phyloP scores from a whole-genome alignment of 345 rosid species.

The Tarenaya hassleriana region DNA sequence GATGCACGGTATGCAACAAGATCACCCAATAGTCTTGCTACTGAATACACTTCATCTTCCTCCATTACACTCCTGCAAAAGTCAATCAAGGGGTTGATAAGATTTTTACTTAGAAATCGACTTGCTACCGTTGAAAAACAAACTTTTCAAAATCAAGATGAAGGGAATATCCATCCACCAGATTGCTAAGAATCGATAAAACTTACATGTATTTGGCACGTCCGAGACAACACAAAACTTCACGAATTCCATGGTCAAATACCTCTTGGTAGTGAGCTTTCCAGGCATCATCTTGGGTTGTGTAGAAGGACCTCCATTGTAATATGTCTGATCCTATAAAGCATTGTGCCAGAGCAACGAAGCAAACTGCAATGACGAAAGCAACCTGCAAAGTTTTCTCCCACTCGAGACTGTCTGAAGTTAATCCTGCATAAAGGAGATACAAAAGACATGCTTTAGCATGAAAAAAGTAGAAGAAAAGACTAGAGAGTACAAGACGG shows the following conservation, averaged over 20 bases:
- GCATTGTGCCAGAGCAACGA: slow-evolving; percentile 58
- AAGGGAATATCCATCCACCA: neutral
- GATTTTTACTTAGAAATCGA: neutral
- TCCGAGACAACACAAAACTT: slow-evolving; percentile 87
- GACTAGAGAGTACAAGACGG: neutral
- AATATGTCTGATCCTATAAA: slow-evolving; percentile 70
- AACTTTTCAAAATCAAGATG: neutral
- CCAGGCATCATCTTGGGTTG: slow-evolving; percentile 85
- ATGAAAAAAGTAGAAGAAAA: slow-evolving; percentile 10
- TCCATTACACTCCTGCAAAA: slow-evolving; percentile 50
- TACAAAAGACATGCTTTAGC: slow-evolving; percentile 11
- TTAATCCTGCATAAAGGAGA: slow-evolving; percentile 36
- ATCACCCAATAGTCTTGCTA: slow-evolving; percentile 74
- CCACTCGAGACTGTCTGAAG: slow-evolving; percentile 42
- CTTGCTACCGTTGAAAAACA: neutral
- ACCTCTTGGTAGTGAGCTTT: slow-evolving; percentile 88
- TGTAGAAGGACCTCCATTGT: slow-evolving; percentile 82
- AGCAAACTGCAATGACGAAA: slow-evolving; percentile 43
- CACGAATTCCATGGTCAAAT: slow-evolving; percentile 93
- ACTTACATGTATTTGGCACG: slow-evolving; percentile 72
- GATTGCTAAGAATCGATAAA: slow-evolving; percentile 2
- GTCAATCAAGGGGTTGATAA: slow-evolving; percentile 12
- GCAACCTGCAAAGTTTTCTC: slow-evolving; percentile 39
- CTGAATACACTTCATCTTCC: slow-evolving; percentile 88
- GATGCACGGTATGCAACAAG: slow-evolving; percentile 92